Evolutionary conservation across 768 basidiomycete genomes (phyloP), one percentile per base, ranked within the genome.

Genomic region (Rhodocollybia butyracea): DNA sequence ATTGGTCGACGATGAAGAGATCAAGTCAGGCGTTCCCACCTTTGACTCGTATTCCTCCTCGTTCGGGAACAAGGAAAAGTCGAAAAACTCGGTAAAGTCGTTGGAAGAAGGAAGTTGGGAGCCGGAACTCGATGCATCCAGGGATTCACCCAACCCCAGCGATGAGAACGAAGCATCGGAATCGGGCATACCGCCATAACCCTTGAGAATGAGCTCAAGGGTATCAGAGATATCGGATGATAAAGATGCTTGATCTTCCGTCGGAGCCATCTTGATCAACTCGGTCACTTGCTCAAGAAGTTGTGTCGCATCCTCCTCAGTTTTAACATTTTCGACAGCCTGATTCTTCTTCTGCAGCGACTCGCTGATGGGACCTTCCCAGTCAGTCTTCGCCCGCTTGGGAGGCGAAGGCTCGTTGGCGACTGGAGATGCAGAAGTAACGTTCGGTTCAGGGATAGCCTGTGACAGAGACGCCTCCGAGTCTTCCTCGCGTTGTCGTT

Each of bases 1-100:
- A 60, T 89, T 88, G 19, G 88, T 82, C 56, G 89, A 88, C 19
- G 87, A 85, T 11, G 84, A 81, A 31, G 77, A 76, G 12, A 88
- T 72, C 46, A 91, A 76, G 54, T 91, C 89, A 8, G 89, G 89
- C 3, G 89, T 91, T 7, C 79, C 76, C n/a, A 84, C 81, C 63
- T 87, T 88, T 13, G 84, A 86, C 21, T 70, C 74, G 46, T 70
- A 68, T 47, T 79, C 81, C 32, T 86, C 86, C 55, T 89, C 86
- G 10, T 74, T 76, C 48, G 75, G 74, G 60, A 79, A 86, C 6
- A 77, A 78, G 43, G 88, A 82, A 60, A 87, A 87, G 67, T 91
- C 88, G 65, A 91, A 79, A 61, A 81, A 85, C 61, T 84, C 79
- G 47, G 78, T 77, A 48, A 83, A 82, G 22, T 84, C 77, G 60